A percentile compares a stretch with the other conserved stretches of the same genome.
phyloP scores from a whole-genome alignment of 176 grass and related monocot species.

The Triticum turgidum region DNA sequence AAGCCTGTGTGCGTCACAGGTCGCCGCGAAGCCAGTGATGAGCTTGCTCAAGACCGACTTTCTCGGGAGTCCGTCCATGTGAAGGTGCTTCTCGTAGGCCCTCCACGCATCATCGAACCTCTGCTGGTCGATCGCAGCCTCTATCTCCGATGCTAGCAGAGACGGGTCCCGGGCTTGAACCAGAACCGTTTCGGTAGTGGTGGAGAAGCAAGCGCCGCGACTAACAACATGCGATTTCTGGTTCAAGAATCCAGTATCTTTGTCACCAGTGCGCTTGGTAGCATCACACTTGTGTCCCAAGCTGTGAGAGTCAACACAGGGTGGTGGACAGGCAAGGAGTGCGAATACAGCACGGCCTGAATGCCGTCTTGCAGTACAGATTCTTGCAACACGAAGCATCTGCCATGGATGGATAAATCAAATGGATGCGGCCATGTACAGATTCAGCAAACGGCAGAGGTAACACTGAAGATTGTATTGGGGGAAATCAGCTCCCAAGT shows the following conservation, averaged over 20 bases:
- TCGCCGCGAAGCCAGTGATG: conserved; percentile 64
- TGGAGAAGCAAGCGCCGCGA: conserved; percentile 33
- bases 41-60: conserved; percentile 81
- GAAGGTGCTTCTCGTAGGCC: conserved; percentile 63
- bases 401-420: neutral
- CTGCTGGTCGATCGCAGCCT: conserved; percentile 52
- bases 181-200: conserved; percentile 47
- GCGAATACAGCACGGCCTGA: neutral
- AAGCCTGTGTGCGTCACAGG: conserved; percentile 50
- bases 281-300: conserved; percentile 7
- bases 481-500: neutral
- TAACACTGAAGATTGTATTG: neutral
- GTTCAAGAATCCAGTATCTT: neutral
- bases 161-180: conserved; percentile 64
- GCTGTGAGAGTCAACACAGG: neutral
- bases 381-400: conserved; percentile 39
- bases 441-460: too few species aligned
- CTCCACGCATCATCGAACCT: conserved; percentile 83
- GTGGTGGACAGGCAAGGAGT: neutral
- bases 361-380: neutral
- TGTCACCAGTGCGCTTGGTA: neutral
- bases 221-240: neutral
- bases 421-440: too few species aligned
- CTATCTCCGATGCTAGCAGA: conserved; percentile 56
- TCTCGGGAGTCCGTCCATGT: conserved; percentile 58